Evolutionary conservation across 208 protist species (phyloP), one percentile per base, ranked within the genome.

Genomic region (Leishmania mexicana): DNA sequence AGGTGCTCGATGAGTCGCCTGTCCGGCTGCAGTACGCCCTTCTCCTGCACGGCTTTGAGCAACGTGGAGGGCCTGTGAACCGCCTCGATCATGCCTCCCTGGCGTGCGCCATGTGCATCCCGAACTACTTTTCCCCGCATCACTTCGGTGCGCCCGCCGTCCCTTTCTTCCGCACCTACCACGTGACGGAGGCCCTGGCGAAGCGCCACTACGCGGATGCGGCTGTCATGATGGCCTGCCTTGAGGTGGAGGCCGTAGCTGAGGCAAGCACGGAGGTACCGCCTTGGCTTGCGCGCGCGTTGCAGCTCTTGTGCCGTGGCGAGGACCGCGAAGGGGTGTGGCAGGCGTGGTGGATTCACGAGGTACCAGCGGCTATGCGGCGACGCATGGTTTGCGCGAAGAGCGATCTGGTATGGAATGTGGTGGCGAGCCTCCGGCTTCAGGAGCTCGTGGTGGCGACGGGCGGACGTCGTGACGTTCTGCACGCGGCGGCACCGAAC

Each of bases 61-160:
- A 84, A 17, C 83, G 85, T 72, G 79, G 82, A 28, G 67, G 77
- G 3, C 80, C 72, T 31, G 31, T 38, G 35, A 76, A 83, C 35
- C 83, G 85, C 65, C 70, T 94, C 45, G 90, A 96, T 31, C 72
- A 71, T 21, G 77, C 79, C 42, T 84, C 86, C 19, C 81, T 88
- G 54, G 24, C 35, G 54, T 81, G 74, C 47, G 71, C 90, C 54
- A 38, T 76, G 53, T 62, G 54, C 38, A 86, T 97, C 47, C 91
- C 92, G 15, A 97, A 97, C 79, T 97, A 89, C 78, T 97, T 93
- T 77, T 78, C 86, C 11, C 88, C 92, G 17, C 64, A 62, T 38
- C 88, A 93, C 84, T 97, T 97, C 87, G 94, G 94, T 8, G 71
- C 80, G 5, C 35, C 81, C 1, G 54, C 35, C n/a, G 87, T 86